Evolutionary conservation across 805 yeast species (phyloP).

Genomic region (Saccharomycopsis sp.): DNA sequence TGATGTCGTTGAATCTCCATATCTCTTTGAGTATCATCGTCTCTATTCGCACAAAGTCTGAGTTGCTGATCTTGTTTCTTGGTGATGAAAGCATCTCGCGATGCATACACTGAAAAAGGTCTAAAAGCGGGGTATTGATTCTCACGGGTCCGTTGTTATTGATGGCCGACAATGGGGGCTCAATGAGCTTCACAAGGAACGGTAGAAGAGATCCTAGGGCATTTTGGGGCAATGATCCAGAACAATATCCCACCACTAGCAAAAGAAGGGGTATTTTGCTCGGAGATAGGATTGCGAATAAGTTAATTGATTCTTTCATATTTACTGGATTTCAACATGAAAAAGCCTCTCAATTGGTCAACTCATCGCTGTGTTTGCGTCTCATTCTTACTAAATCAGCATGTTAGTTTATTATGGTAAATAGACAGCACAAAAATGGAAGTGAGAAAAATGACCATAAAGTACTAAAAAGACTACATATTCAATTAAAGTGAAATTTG

Average conservation of each 20-base stretch:
- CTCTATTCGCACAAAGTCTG: conserved; percentile 18
- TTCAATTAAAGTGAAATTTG: no score
- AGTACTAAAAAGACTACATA: no score
- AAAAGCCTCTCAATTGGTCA: no score
- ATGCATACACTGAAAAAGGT: conserved; percentile 26
- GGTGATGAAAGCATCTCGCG: conserved; percentile 15
- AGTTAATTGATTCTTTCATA: not conserved
- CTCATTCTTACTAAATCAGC: no score
- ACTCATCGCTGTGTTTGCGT: no score
- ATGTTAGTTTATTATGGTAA: no score
- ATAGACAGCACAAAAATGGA: no score
- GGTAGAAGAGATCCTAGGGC: conserved; percentile 35
- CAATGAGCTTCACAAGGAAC: conserved; percentile 38
- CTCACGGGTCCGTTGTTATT: conserved; percentile 24
- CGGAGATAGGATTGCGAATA: conserved; percentile 44
- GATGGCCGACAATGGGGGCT: conserved; percentile 28
- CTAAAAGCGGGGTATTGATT: conserved; percentile 31
- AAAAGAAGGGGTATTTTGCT: conserved; percentile 46
- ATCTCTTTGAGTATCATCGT: conserved; percentile 31
- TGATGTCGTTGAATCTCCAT: conserved; percentile 46
- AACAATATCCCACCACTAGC: conserved; percentile 42
- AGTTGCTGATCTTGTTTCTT: not conserved
- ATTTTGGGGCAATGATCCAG: conserved; percentile 33
- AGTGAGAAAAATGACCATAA: no score
- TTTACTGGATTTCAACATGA: no score